phyloP scores from a whole-genome alignment of 495 filamentous ascomycete species.

The Penicillium lividum region DNA sequence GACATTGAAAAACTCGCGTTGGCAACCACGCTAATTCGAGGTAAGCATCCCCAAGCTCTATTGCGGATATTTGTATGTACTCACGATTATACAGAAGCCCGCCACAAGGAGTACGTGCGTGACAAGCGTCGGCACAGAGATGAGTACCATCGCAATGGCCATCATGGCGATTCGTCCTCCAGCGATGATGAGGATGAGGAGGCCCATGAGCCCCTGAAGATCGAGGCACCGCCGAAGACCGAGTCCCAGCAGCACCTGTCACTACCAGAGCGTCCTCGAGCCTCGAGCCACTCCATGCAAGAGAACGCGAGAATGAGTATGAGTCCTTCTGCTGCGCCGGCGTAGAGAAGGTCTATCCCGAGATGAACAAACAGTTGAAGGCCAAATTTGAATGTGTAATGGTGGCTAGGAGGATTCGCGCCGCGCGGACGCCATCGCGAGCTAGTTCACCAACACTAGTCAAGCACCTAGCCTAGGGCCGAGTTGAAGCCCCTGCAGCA shows the following conservation, averaged over 20 bases:
- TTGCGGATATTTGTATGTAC: conserved; percentile 4
- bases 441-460: not conserved
- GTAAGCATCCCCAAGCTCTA: conserved; percentile 42
- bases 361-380: not conserved
- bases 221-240: conserved; percentile 31
- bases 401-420: not conserved
- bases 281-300: conserved; percentile 14
- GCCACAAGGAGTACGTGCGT: conserved; percentile 35
- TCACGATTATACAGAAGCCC: conserved; percentile 28
- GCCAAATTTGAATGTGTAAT: not conserved
- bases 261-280: conserved; percentile 23
- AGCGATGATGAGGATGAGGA: conserved; percentile 44
- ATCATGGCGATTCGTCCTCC: conserved; percentile 34
- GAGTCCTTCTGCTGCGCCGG: conserved; percentile 17
- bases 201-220: conserved; percentile 30
- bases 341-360: conserved; percentile 3
- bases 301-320: conserved; percentile 12
- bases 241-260: conserved; percentile 12
- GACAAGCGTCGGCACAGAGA: conserved; percentile 39
- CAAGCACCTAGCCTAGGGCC: not conserved
- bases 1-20: conserved; percentile 79
- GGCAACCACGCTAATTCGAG: conserved; percentile 74
- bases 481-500: not conserved
- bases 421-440: not conserved
- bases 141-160: conserved; percentile 36